A percentile compares a stretch with the other conserved stretches of the same genome.
Evolutionary conservation across 2,329 filamentous ascomycete genomes (phyloP).

Genomic region (Nemania diffusa): DNA sequence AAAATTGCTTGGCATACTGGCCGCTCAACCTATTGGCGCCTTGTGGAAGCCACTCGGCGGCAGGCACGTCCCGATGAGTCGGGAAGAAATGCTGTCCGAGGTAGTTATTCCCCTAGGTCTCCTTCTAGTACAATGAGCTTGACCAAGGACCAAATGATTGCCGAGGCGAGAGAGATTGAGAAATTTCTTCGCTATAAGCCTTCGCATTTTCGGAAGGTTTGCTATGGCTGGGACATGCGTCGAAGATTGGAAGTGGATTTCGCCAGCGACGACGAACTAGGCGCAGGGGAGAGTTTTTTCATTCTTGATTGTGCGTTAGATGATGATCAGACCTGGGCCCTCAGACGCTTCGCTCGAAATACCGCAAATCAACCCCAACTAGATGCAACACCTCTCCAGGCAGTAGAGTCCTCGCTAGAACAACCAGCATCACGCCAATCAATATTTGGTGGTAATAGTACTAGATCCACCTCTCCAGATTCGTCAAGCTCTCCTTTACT

Average conservation of each 20-base stretch:
- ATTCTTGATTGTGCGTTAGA: conserved; percentile 78
- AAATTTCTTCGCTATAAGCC: conserved; percentile 78
- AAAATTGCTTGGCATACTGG: conserved; percentile 83
- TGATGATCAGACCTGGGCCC: conserved; percentile 59
- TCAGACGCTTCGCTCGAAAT: conserved; percentile 58
- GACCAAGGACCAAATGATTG: conserved; percentile 73
- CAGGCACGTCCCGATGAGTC: conserved; percentile 77
- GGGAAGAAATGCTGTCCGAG: conserved; percentile 72
- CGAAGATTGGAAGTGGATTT: conserved; percentile 89
- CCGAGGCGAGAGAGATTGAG: conserved; percentile 86
- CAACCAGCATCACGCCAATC: conserved; percentile 40
- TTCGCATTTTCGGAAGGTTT: conserved; percentile 79
- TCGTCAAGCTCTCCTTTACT: conserved; percentile 39
- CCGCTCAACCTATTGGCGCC: conserved; percentile 80
- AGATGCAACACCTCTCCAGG: conserved; percentile 12
- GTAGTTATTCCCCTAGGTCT: conserved; percentile 83
- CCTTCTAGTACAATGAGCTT: conserved; percentile 79
- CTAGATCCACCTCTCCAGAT: conserved; percentile 36
- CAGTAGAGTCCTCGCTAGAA: conserved; percentile 24
- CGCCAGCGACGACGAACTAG: conserved; percentile 78
- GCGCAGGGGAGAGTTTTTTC: conserved; percentile 80
- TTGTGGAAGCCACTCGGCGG: conserved; percentile 82
- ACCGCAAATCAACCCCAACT: conserved; percentile 34
- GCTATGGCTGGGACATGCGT: conserved; percentile 92
- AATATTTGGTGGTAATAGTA: conserved; percentile 47